Conservation (phyloP, 192 early-diverging fungal species). For the Coemansia sp. region DNA sequence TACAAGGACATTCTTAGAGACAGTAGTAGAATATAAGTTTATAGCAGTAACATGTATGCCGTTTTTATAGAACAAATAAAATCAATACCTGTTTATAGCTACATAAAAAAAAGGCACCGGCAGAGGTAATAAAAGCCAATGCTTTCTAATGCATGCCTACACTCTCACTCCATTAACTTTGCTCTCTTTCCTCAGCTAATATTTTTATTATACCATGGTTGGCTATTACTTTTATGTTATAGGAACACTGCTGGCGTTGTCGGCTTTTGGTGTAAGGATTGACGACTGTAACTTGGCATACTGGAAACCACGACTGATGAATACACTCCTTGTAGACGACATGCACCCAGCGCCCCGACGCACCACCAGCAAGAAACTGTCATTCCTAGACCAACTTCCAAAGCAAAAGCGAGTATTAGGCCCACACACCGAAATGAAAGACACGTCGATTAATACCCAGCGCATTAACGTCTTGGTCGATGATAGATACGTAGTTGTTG, state of each 20-base stretch:
- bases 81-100: neutral
- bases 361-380: slow-evolving; percentile 20
- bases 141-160: neutral
- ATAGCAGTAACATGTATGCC: neutral
- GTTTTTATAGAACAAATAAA: neutral
- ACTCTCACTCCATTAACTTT: neutral
- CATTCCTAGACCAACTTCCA: slow-evolving; percentile 27
- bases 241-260: neutral
- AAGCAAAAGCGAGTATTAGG: slow-evolving; percentile 37
- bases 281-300: slow-evolving; percentile 48
- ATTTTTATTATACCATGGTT: neutral
- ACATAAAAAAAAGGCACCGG: neutral
- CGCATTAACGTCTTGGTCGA: slow-evolving; percentile 47
- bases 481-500: slow-evolving; percentile 25
- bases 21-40: neutral
- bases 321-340: slow-evolving; percentile 26
- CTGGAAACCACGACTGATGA: slow-evolving; percentile 39
- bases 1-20: neutral
- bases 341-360: slow-evolving; percentile 22
- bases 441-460: slow-evolving; percentile 27
- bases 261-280: neutral
- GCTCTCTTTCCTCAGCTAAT: neutral
- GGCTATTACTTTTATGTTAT: neutral
- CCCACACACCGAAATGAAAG: slow-evolving; percentile 28
- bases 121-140: neutral